Evolutionary conservation across 2,329 filamentous ascomycete genomes (phyloP).

Genomic region (Aureobasidium sp.): DNA sequence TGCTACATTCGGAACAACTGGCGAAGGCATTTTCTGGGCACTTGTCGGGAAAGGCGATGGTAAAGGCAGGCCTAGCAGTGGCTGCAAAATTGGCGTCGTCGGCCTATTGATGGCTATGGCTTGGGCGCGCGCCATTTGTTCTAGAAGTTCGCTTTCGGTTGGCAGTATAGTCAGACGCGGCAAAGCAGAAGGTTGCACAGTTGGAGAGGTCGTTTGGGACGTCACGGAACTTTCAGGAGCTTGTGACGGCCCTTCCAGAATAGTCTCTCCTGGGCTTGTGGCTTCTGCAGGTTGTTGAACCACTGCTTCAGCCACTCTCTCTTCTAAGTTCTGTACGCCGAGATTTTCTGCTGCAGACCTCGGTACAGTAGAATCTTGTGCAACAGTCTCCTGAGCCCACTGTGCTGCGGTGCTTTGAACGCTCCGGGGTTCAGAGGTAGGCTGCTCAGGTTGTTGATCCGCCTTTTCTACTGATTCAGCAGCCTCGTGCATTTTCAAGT

Average conservation of each 20-base stretch:
- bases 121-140: background rate
- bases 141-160: background rate
- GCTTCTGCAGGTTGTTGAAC: background rate
- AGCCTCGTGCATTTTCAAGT: background rate
- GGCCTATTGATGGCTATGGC: slow-evolving; percentile 19
- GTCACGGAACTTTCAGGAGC: background rate
- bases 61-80: slow-evolving; percentile 26
- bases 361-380: background rate
- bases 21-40: slow-evolving; percentile 14
- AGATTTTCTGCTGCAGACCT: background rate
- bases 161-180: slow-evolving; percentile 22
- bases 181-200: slow-evolving; percentile 24
- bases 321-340: background rate
- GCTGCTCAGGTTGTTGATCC: background rate
- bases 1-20: background rate
- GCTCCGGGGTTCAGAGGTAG: background rate
- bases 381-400: background rate
- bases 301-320: background rate
- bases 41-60: slow-evolving; percentile 29
- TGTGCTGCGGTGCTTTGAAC: background rate
- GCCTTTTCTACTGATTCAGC: background rate
- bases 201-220: background rate
- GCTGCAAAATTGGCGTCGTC: slow-evolving; percentile 26
- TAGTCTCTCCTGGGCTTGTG: background rate
- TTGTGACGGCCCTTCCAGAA: background rate